Base-by-base conservation (phyloP, 2,329 filamentous ascomycete genomes). In the Talaromyces pinophilus region DNA sequence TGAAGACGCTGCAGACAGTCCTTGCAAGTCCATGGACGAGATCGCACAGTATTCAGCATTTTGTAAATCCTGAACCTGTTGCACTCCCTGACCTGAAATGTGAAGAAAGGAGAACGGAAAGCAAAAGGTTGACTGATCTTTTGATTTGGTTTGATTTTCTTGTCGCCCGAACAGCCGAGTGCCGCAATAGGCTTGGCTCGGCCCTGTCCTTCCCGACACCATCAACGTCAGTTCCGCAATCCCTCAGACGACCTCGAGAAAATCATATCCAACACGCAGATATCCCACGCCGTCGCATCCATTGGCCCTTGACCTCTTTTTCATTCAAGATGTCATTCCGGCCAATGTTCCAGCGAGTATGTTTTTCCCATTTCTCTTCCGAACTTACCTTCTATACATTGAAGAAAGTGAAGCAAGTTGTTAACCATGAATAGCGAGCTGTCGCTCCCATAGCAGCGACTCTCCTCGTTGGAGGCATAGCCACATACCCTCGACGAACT, bases 271-370 rank as follows among this genome's bases (percentile, higher is more conserved):
- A 71, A 70, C 68, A 70, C 50, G 68, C 67, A 67, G 42, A 54
- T 67, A 68, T 65, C 68, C 57, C 59, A 33, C 65, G 61, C 63
- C 65, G 61, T 63, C 48, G 66, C 65, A 71, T 67, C 72, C 71
- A 74, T 74, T 74, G 72, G 69, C 71, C 72, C 38, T 68, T 67
- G 67, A 61, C 52, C 40, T 63, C 69, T 69, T 68, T 65, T 38
- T 69, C 68, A 69, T 67, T 67, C 71, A 71, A 71, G 69, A 79
- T 79, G 77, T 76, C 77, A 68, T 77, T 79, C 72, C 76, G 77
- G 74, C 76, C 76, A 74, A 75, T 80, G 71, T 73, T 80, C 69
- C 74, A 77, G 67, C 77, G 76, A 76, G 79, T 81, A 75, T 65
- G 73, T 70, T 3, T 48, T 61, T 50, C 4, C 57, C 35, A 50